Percentiles rank a stretch among this genome's conserved stretches.
Conservation (phyloP, 2,329 filamentous ascomycete genomes). For the Chaetomiaceae sp. region DNA sequence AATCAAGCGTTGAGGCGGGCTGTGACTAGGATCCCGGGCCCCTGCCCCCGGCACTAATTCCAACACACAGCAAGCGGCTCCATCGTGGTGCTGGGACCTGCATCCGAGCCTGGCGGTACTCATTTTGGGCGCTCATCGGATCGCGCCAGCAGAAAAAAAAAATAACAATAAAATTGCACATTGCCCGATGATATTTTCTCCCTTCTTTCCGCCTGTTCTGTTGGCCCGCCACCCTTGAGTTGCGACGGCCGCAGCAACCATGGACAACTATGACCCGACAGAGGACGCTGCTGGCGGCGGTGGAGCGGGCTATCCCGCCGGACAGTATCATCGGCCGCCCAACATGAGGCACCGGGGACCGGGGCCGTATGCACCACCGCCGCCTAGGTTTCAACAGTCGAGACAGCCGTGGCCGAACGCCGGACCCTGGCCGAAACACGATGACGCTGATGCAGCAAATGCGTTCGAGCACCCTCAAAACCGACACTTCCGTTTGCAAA, state of each 20-base stretch:
- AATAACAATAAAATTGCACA: conserved; percentile 23
- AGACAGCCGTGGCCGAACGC: conserved; percentile 21
- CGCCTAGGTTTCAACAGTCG: conserved; percentile 16
- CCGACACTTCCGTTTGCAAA: conserved; percentile 22
- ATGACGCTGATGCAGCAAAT: conserved; percentile 23
- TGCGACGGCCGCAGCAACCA: conserved; percentile 16
- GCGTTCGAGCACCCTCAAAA: conserved; percentile 16
- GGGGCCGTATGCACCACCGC: conserved; percentile 22
- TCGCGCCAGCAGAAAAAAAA: conserved; percentile 14
- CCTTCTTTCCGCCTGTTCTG: conserved; percentile 15
- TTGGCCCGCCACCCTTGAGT: conserved; percentile 15
- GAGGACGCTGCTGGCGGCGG: conserved; percentile 17
- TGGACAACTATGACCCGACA: conserved; percentile 11
- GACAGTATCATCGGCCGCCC: conserved; percentile 10
- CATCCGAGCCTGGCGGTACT: conserved; percentile 16
- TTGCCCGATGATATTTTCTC: conserved; percentile 18
- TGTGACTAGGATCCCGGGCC: conserved; percentile 18
- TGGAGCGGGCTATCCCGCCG: conserved; percentile 12
- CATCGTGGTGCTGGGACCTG: conserved; percentile 18
- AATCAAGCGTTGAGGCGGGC: conserved; percentile 8
- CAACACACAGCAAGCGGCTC: conserved; percentile 19
- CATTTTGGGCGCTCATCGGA: conserved; percentile 22
- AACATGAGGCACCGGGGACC: conserved; percentile 26
- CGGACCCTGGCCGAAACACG: conserved; percentile 32
- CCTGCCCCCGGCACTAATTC: conserved; percentile 16